Evolutionary conservation across 2,329 filamentous ascomycete genomes (phyloP).

Genomic region (Coccinonectria pachysandricola): DNA sequence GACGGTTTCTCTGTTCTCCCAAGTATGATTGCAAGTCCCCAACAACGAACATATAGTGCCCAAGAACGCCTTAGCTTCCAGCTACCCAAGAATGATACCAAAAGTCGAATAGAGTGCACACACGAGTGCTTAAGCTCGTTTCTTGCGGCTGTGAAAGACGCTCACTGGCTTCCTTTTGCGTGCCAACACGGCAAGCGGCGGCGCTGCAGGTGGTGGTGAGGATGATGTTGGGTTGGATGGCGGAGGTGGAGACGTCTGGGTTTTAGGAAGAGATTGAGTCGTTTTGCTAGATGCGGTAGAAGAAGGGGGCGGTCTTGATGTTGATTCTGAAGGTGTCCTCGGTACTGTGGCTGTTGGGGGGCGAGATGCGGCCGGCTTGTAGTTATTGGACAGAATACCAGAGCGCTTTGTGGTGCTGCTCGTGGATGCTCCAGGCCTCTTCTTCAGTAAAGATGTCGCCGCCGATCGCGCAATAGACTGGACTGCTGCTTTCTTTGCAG

Average conservation of each 20-base stretch:
- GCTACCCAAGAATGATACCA: not conserved
- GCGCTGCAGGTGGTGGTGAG: conserved; percentile 7
- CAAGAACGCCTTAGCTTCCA: no score
- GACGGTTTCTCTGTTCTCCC: no score
- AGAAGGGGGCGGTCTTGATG: conserved; percentile 4
- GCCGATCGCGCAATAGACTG: conserved; percentile 6
- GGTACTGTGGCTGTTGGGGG: conserved; percentile 6
- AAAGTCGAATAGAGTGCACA: not conserved
- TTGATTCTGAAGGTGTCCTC: conserved; percentile 2
- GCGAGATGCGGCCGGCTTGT: conserved; percentile 12
- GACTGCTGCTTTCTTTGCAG: conserved; percentile 4
- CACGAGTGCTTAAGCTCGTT: conserved; percentile 13
- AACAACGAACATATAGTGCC: no score
- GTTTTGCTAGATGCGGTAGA: conserved; percentile 5
- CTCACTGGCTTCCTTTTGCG: conserved; percentile 37
- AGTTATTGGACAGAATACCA: conserved; percentile 20
- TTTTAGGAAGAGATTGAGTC: conserved; percentile 9
- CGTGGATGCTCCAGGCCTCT: conserved; percentile 3
- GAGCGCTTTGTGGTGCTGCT: conserved; percentile 8
- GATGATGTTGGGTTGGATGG: conserved; percentile 12
- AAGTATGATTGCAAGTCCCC: no score
- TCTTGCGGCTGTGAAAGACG: conserved; percentile 40
- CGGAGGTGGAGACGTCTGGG: conserved; percentile 12
- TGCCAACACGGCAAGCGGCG: conserved; percentile 4
- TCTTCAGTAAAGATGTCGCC: conserved; percentile 14